Percentiles rank a stretch among this genome's conserved stretches.
phyloP scores from a whole-genome alignment of 345 rosid genomes.

The Theobroma cacao region DNA sequence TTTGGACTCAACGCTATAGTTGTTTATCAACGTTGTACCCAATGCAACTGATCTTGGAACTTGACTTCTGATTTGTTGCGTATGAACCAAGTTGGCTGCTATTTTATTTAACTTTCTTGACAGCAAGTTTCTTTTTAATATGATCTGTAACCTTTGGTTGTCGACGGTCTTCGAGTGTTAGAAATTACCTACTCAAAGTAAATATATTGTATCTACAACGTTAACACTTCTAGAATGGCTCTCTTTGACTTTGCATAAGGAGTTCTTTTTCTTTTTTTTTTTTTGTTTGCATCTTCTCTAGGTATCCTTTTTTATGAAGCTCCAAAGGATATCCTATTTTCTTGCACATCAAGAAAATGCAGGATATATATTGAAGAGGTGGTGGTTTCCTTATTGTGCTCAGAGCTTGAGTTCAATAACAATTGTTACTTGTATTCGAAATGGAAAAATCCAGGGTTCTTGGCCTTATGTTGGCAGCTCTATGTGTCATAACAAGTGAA shows the following conservation, averaged over 20 bases:
- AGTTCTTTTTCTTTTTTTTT: background rate
- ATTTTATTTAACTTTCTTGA: background rate
- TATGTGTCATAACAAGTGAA: constrained; percentile 7
- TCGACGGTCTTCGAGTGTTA: background rate
- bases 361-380: background rate
- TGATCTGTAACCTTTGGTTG: background rate
- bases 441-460: constrained; percentile 16
- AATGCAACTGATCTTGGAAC: background rate
- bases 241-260: background rate
- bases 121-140: background rate
- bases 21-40: no score
- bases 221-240: no score
- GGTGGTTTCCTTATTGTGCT: background rate
- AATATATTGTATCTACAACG: no score
- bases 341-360: background rate
- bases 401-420: background rate
- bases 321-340: background rate
- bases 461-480: constrained; percentile 6
- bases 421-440: background rate
- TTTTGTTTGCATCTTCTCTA: no score
- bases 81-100: background rate
- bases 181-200: no score
- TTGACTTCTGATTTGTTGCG: background rate
- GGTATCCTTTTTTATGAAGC: background rate
- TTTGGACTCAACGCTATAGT: no score